These are phyloP conservation scores for Calycina herbarum DNA, from an alignment of 2,329 filamentous ascomycete species.

Conservation along the genomic window DNA sequence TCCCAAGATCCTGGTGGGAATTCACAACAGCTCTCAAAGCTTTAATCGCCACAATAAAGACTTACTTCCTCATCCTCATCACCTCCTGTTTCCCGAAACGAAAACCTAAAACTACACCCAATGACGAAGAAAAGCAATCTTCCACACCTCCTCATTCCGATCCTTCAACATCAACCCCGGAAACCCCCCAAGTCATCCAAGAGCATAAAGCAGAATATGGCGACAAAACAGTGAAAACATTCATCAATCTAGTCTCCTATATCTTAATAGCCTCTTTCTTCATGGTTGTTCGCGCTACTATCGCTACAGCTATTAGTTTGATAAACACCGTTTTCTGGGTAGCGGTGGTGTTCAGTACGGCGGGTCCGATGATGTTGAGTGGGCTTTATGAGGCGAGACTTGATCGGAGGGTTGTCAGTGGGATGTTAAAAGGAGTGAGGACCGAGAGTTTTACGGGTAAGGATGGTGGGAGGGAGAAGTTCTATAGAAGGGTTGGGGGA, in stretches of 20 bases:
- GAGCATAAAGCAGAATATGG: neutral
- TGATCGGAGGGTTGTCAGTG: slow-evolving; percentile 15
- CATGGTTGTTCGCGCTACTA: slow-evolving; percentile 4
- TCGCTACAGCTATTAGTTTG: slow-evolving; percentile 14
- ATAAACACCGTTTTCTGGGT: slow-evolving; percentile 21
- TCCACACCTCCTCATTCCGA: neutral
- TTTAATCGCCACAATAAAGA: neutral
- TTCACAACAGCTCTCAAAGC: neutral
- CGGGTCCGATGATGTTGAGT: slow-evolving; percentile 23
- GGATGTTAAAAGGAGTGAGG: neutral
- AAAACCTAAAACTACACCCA: neutral
- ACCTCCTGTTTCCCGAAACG: neutral
- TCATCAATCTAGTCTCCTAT: neutral
- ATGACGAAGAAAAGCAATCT: neutral
- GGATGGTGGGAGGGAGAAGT: neutral
- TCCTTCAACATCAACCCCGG: neutral
- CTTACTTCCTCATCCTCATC: neutral
- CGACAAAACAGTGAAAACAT: neutral
- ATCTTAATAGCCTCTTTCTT: neutral
- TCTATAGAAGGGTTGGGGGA: slow-evolving; percentile 13
- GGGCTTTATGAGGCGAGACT: slow-evolving; percentile 21
- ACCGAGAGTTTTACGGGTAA: neutral
- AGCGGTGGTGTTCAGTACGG: slow-evolving; percentile 15
- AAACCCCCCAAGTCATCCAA: neutral
- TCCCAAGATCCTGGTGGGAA: slow-evolving; percentile 1